phyloP scores from a whole-genome alignment of 257 asterid species.

The Gentiana dahurica region DNA sequence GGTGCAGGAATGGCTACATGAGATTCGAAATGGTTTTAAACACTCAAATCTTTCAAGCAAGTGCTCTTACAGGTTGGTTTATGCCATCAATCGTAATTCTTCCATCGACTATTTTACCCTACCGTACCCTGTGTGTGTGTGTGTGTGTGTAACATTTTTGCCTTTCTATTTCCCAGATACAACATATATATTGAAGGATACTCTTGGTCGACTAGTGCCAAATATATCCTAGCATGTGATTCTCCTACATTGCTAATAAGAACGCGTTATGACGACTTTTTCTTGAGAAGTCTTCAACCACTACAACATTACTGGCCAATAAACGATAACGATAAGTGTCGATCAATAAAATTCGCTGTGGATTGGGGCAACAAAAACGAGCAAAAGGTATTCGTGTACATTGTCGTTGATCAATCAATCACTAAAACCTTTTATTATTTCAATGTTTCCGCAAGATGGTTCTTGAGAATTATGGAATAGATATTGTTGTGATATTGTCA shows the following conservation, averaged over 20 bases:
- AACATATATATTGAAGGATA: constrained; percentile 25
- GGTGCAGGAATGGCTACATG: constrained; percentile 21
- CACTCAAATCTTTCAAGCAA: constrained; percentile 16
- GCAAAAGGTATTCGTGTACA: constrained; percentile 8
- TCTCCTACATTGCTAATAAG: constrained; percentile 18
- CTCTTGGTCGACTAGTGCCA: constrained; percentile 26
- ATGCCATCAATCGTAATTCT: neutral
- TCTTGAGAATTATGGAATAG: too few species aligned
- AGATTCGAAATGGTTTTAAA: constrained; percentile 14
- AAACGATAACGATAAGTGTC: constrained; percentile 16
- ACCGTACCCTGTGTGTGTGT: neutral
- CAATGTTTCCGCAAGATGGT: too few species aligned
- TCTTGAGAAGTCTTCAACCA: constrained; percentile 21
- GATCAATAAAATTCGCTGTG: constrained; percentile 22
- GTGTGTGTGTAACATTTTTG: neutral
- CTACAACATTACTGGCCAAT: constrained; percentile 26
- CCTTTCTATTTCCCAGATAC: constrained; percentile 11
- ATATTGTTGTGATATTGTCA: too few species aligned
- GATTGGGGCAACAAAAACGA: constrained; percentile 22
- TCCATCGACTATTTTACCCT: neutral
- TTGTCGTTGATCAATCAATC: too few species aligned
- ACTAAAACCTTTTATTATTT: too few species aligned
- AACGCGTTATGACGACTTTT: constrained; percentile 22
- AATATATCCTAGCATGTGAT: constrained; percentile 25
- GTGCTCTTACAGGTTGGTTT: constrained; percentile 25